phyloP scores from a whole-genome alignment of 2,329 filamentous ascomycete genomes.

The Aspergillus glaucus region DNA sequence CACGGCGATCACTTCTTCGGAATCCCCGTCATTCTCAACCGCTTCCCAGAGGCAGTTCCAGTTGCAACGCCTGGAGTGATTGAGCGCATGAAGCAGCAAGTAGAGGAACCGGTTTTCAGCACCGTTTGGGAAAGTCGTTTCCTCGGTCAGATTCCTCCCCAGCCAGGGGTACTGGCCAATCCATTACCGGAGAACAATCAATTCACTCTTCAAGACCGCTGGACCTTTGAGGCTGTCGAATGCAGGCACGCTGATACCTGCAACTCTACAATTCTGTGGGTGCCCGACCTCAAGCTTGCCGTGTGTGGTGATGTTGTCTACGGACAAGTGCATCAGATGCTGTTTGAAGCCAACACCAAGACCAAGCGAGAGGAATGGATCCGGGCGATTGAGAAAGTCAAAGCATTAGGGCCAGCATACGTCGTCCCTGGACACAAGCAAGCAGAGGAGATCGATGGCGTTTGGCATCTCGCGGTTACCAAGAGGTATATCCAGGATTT shows the following conservation, averaged over 20 bases:
- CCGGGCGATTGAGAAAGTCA: conserved; percentile 2
- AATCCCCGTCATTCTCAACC: conserved; percentile 19
- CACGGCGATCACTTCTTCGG: conserved; percentile 41
- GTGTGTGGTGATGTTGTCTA: conserved; percentile 5
- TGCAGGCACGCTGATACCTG: conserved; percentile 4
- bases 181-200: neutral
- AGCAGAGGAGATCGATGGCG: conserved; percentile 4
- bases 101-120: neutral
- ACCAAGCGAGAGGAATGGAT: conserved; percentile 6
- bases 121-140: neutral
- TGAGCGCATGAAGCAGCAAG: conserved; percentile 13
- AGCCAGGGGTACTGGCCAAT: neutral
- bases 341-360: conserved; percentile 2
- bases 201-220: neutral
- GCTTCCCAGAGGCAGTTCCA: conserved; percentile 19
- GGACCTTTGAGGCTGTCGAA: conserved; percentile 2
- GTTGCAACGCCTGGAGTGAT: conserved; percentile 16
- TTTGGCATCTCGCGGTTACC: conserved; percentile 5
- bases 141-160: neutral
- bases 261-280: conserved; percentile 5
- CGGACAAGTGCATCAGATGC: conserved; percentile 6
- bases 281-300: conserved; percentile 3
- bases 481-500: conserved; percentile 5
- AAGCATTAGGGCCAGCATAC: conserved; percentile 3
- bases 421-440: conserved; percentile 4